Evolutionary conservation across 176 grass and related monocot species (phyloP).

Genomic region (Chloris gayana): DNA sequence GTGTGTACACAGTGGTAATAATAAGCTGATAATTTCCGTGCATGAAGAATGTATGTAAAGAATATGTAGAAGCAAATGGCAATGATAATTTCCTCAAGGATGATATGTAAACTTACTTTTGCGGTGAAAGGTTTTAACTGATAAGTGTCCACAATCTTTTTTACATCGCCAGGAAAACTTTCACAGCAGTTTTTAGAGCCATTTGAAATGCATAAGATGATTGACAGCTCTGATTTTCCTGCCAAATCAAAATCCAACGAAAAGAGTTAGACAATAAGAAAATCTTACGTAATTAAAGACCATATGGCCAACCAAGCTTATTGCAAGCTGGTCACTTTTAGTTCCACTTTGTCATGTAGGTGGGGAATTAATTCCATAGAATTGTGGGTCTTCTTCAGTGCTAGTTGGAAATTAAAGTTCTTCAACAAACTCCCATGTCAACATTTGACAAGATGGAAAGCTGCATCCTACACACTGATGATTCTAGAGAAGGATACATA

Average conservation of each 20-base stretch:
- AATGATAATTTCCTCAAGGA: not conserved
- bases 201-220: slow-evolving; percentile 74
- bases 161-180: slow-evolving; percentile 53
- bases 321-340: not conserved
- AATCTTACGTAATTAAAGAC: slow-evolving; percentile 1
- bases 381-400: not conserved
- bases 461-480: not conserved
- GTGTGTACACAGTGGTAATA: not conserved
- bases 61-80: not conserved
- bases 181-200: slow-evolving; percentile 51
- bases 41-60: not conserved
- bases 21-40: not conserved
- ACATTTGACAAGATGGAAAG: not conserved
- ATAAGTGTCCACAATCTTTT: slow-evolving; percentile 59
- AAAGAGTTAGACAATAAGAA: not conserved
- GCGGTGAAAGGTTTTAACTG: slow-evolving; percentile 57
- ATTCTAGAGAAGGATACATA: not conserved
- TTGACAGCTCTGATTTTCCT: slow-evolving; percentile 79
- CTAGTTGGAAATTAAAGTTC: not conserved
- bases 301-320: not conserved
- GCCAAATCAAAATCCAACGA: slow-evolving; percentile 35
- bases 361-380: not conserved
- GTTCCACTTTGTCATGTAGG: not conserved
- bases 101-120: slow-evolving; percentile 51
- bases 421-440: not conserved